Evolutionary conservation across 2,329 filamentous ascomycete species (phyloP).

Genomic region (Cryphonectria parasitica): DNA sequence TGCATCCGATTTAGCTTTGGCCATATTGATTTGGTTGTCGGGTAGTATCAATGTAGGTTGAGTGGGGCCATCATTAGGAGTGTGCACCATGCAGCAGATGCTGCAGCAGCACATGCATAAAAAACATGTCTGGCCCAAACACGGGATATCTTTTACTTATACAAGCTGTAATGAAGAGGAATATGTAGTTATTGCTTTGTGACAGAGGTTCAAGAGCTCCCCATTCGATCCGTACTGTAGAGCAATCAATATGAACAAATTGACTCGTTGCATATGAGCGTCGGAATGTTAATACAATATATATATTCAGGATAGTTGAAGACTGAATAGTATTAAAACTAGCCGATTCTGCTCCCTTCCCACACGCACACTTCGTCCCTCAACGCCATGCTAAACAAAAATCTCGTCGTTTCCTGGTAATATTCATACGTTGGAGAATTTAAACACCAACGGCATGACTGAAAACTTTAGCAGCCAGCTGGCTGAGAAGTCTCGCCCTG

Average conservation of each 20-base stretch:
- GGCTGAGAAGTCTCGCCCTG: constrained; percentile 77
- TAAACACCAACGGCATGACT: constrained; percentile 71
- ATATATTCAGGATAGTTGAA: neutral
- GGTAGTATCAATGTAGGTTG: too few species aligned
- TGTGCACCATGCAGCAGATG: too few species aligned
- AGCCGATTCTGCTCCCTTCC: neutral
- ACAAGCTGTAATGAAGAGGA: too few species aligned
- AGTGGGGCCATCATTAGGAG: too few species aligned
- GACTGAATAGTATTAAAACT: neutral
- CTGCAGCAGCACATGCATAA: too few species aligned
- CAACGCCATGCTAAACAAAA: constrained; percentile 25
- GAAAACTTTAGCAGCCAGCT: constrained; percentile 85
- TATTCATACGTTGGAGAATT: neutral
- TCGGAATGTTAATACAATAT: neutral
- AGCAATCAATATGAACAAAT: neutral
- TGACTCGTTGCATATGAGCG: neutral
- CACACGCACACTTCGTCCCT: constrained; percentile 8
- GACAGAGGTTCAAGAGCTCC: neutral
- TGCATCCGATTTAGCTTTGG: neutral
- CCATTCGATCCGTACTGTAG: neutral
- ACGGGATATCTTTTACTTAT: too few species aligned
- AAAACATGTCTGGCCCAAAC: too few species aligned
- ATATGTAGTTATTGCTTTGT: too few species aligned
- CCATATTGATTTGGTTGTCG: too few species aligned
- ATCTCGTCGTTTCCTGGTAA: neutral